These are phyloP conservation scores for Saccharomycopsis sp. DNA, from an alignment of 805 yeast species.

Conservation along the genomic window DNA sequence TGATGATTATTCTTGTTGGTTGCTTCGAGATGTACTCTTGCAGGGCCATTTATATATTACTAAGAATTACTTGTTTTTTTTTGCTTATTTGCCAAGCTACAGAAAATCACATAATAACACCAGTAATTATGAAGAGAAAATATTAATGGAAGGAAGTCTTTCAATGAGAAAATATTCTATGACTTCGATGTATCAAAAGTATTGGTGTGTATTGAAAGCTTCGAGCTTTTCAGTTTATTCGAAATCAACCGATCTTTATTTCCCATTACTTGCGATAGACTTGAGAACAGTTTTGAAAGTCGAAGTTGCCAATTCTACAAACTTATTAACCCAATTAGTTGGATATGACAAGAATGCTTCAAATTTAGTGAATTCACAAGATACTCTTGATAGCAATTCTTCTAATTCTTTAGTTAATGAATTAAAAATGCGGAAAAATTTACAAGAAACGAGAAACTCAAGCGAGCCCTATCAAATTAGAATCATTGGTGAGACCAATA, in stretches of 20 bases:
- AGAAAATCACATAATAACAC: background rate
- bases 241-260: slow-evolving; percentile 73
- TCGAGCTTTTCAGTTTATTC: slow-evolving; percentile 62
- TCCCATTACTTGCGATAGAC: slow-evolving; percentile 73
- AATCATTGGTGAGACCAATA: slow-evolving; percentile 49
- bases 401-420: background rate
- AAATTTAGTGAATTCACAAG: slow-evolving; percentile 6
- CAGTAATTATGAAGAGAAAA: slow-evolving; percentile 29
- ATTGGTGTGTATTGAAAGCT: slow-evolving; percentile 75
- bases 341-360: too few relatives aligned
- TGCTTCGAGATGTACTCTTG: slow-evolving; percentile 69
- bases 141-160: slow-evolving; percentile 45
- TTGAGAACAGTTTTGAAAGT: slow-evolving; percentile 56
- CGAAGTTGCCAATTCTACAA: slow-evolving; percentile 33
- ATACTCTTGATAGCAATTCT: background rate
- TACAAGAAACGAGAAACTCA: background rate
- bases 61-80: slow-evolving; percentile 53
- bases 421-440: background rate
- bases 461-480: slow-evolving; percentile 42
- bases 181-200: slow-evolving; percentile 35
- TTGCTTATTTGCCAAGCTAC: slow-evolving; percentile 63
- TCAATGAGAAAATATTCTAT: slow-evolving; percentile 31
- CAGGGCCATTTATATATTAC: slow-evolving; percentile 86
- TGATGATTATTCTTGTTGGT: slow-evolving; percentile 71
- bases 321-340: background rate